Percentiles rank a stretch among this genome's conserved stretches.
Conservation (phyloP, 1,284 basidiomycete species). For the Rhodotorula sp. region DNA sequence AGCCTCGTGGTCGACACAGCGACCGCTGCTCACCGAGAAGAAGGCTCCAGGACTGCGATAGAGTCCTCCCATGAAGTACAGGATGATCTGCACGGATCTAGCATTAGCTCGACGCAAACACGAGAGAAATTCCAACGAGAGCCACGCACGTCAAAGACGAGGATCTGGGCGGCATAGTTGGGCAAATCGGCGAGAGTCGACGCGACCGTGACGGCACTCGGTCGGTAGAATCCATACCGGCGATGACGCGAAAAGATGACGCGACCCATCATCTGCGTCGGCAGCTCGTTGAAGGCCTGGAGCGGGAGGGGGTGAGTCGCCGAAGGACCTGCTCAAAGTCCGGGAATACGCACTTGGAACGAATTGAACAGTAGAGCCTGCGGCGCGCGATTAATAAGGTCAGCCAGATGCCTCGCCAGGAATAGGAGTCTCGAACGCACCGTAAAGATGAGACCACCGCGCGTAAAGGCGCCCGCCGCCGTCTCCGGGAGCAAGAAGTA, state of each 20-base stretch:
- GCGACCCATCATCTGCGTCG: constrained; percentile 65
- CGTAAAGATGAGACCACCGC: constrained; percentile 69
- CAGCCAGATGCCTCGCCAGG: no score
- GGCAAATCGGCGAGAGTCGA: constrained; percentile 56
- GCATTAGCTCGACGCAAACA: background rate
- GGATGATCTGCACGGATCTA: constrained; percentile 9
- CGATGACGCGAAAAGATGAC: constrained; percentile 60
- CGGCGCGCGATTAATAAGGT: background rate
- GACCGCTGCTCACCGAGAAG: constrained; percentile 47
- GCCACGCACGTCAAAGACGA: constrained; percentile 50
- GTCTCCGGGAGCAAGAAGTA: constrained; percentile 63
- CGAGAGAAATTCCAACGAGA: constrained; percentile 43
- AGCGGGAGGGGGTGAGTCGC: constrained; percentile 62
- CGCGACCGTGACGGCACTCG: constrained; percentile 68
- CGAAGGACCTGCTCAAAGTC: constrained; percentile 47
- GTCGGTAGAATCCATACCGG: constrained; percentile 77
- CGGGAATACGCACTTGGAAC: constrained; percentile 47
- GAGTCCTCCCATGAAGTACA: constrained; percentile 55
- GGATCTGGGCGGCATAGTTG: constrained; percentile 54
- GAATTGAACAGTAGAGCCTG: constrained; percentile 62
- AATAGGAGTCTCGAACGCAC: constrained; percentile 48
- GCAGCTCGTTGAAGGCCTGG: constrained; percentile 60
- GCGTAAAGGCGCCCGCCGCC: constrained; percentile 78
- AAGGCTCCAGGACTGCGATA: constrained; percentile 53
- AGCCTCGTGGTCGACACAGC: no score